These are phyloP conservation scores for Aureobasidium sp. DNA, from an alignment of 2,329 filamentous ascomycete species.

Conservation along the genomic window DNA sequence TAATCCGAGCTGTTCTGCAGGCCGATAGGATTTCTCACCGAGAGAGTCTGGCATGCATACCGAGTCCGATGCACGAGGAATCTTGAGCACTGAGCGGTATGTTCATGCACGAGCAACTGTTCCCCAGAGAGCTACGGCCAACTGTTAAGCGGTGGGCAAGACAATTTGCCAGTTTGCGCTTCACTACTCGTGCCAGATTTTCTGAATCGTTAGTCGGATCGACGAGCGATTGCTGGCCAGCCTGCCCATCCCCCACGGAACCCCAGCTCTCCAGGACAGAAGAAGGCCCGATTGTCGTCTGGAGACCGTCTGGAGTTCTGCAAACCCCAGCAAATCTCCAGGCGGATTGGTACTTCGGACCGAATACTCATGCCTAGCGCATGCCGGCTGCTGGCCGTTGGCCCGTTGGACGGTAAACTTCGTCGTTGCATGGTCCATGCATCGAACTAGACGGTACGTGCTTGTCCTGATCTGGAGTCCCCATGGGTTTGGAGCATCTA, in stretches of 20 bases:
- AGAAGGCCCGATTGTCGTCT: conserved; percentile 4
- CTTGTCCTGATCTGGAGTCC: conserved; percentile 14
- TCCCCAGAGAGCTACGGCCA: neutral
- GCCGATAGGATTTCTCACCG: conserved; percentile 1
- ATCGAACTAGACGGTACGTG: conserved; percentile 6
- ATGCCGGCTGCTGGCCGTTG: conserved; percentile 1
- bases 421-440: conserved; percentile 15
- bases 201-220: conserved; percentile 11
- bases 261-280: conserved; percentile 3
- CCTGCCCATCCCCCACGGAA: conserved; percentile 1
- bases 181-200: neutral
- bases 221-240: conserved; percentile 4
- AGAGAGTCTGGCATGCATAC: neutral
- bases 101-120: neutral
- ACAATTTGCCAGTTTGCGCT: neutral
- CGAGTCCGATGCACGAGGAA: neutral
- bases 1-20: neutral
- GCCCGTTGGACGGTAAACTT: neutral
- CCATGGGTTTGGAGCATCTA: conserved; percentile 5
- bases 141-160: neutral
- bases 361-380: neutral
- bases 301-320: neutral
- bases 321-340: neutral
- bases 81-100: neutral
- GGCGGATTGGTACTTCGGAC: neutral